phyloP scores from a whole-genome alignment of 768 basidiomycete genomes.

The Boletus rex-veris region DNA sequence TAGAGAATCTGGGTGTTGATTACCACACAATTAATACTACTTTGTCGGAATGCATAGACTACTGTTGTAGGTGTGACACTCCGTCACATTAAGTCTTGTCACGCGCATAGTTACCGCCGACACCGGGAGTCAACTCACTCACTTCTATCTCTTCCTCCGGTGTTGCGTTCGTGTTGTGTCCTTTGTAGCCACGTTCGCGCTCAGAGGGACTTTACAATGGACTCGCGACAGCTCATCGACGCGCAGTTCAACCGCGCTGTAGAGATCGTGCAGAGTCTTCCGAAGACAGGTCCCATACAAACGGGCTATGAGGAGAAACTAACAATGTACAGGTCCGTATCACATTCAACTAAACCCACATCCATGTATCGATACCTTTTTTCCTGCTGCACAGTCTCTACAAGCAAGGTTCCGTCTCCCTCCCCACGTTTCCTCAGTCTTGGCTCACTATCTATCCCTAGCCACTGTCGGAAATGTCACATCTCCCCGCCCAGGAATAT shows the following conservation, averaged over 20 bases:
- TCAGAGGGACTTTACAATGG: slow-evolving; percentile 38
- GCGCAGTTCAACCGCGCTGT: slow-evolving; percentile 92
- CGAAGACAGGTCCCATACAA: slow-evolving; percentile 93
- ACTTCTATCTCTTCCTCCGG: neutral
- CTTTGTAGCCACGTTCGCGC: neutral
- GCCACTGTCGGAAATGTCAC: slow-evolving; percentile 90
- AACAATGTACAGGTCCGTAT: slow-evolving; percentile 78
- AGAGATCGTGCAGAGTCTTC: slow-evolving; percentile 87
- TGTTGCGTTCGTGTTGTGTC: neutral
- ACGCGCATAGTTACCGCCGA: too few relatives aligned
- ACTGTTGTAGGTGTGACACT: slow-evolving; percentile 2
- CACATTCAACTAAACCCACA: neutral
- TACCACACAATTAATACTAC: neutral
- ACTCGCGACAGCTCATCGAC: slow-evolving; percentile 65
- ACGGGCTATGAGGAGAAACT: slow-evolving; percentile 95
- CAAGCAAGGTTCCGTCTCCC: slow-evolving; percentile 70
- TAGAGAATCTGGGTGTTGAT: neutral
- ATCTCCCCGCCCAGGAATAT: slow-evolving; percentile 74
- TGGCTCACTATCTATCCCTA: slow-evolving; percentile 29
- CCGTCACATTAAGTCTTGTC: slow-evolving; percentile 10
- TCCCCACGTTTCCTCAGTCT: neutral
- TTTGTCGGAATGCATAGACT: neutral
- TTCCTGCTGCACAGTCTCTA: slow-evolving; percentile 59
- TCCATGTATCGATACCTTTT: slow-evolving; percentile 7
- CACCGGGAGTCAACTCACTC: neutral